A percentile compares a stretch with the other conserved stretches of the same genome.
These are phyloP conservation scores for Chaetomium globosum DNA, from an alignment of 2,329 filamentous ascomycete species.

Conservation along the genomic window DNA sequence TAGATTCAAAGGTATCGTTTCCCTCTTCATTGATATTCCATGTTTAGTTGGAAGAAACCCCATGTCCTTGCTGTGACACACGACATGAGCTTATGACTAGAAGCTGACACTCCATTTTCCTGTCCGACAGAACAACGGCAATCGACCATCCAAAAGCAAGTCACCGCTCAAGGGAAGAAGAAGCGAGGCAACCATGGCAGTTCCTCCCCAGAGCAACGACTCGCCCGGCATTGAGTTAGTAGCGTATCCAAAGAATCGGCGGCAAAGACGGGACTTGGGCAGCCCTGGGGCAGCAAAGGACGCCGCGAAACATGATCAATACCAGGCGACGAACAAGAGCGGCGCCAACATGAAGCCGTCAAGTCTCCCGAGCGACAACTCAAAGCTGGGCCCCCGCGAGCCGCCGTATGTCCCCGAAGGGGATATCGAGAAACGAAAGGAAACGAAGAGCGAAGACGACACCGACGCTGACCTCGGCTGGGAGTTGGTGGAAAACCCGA, in stretches of 20 bases:
- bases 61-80: no score
- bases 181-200: neutral
- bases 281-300: neutral
- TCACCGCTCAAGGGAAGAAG: neutral
- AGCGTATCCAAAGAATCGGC: neutral
- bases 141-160: neutral
- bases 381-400: neutral
- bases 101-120: no score
- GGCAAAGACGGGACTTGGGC: neutral
- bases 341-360: neutral
- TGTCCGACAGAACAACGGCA: neutral
- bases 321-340: no score
- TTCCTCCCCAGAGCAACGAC: neutral
- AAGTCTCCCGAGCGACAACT: neutral
- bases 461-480: neutral
- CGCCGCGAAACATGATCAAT: no score
- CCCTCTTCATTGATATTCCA: neutral
- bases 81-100: no score
- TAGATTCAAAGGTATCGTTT: neutral
- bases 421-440: neutral
- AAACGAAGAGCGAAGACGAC: neutral
- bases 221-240: neutral
- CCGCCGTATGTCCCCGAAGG: neutral
- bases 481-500: conserved; percentile 1
- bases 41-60: neutral